Conservation (phyloP, 1,284 basidiomycete species). For the Puccinia sorghi region DNA sequence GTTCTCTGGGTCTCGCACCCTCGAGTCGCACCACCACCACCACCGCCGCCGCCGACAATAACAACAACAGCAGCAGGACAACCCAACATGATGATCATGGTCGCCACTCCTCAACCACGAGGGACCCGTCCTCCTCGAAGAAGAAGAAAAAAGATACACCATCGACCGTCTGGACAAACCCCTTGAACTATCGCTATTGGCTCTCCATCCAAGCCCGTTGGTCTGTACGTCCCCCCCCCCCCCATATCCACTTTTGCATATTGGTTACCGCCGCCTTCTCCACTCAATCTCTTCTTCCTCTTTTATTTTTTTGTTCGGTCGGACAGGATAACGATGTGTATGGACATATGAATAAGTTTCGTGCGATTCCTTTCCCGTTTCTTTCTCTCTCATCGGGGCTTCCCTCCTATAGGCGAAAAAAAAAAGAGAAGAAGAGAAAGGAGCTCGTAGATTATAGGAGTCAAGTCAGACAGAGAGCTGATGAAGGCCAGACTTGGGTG, state of each 20-base stretch:
- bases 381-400: no score
- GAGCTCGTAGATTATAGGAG: no score
- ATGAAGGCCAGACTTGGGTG: no score
- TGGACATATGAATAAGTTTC: conserved; percentile 49
- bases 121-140: background rate
- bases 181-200: conserved; percentile 32
- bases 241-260: background rate
- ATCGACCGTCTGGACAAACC: background rate
- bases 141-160: background rate
- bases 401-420: background rate
- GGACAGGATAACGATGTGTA: conserved; percentile 40
- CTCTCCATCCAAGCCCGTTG: conserved; percentile 34
- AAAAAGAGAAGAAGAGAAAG: conserved; percentile 11
- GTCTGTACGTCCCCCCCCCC: conserved; percentile 10
- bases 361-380: no score
- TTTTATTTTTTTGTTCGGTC: background rate
- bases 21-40: no score
- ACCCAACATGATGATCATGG: background rate
- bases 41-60: no score
- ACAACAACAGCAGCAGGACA: background rate
- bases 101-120: background rate
- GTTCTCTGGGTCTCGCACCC: no score
- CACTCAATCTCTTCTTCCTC: background rate
- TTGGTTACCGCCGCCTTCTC: background rate
- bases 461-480: no score